These are phyloP conservation scores for Podaxis sp. DNA, from an alignment of 768 basidiomycete genomes.

Conservation along the genomic window DNA sequence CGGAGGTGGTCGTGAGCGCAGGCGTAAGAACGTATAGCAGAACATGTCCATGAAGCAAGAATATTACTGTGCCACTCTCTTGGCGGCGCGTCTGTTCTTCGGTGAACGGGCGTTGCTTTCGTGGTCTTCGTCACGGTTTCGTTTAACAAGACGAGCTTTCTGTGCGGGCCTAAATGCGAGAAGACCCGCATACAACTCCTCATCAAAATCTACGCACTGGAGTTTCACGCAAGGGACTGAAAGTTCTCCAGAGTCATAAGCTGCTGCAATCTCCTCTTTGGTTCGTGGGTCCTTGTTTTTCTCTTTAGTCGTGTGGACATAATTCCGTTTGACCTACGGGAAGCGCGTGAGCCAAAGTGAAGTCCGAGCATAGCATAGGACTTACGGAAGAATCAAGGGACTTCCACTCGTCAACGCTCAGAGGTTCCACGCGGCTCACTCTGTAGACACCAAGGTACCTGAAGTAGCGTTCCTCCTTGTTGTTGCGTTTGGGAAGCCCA, in stretches of 20 bases:
- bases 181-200: constrained; percentile 34
- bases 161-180: neutral
- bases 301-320: constrained; percentile 36
- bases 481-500: constrained; percentile 29
- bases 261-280: constrained; percentile 31
- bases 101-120: constrained; percentile 4
- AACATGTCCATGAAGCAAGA: neutral
- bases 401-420: constrained; percentile 47
- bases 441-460: constrained; percentile 46
- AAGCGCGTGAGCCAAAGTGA: constrained; percentile 2
- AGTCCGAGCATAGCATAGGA: neutral
- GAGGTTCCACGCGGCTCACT: constrained; percentile 37
- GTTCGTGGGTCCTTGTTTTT: constrained; percentile 35
- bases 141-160: constrained; percentile 1
- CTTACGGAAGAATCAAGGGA: constrained; percentile 38
- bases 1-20: neutral
- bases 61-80: neutral
- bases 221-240: constrained; percentile 49
- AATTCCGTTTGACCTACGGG: constrained; percentile 31
- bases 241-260: constrained; percentile 43
- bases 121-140: neutral
- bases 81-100: neutral
- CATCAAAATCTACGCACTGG: constrained; percentile 43
- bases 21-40: neutral
- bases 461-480: constrained; percentile 30